A percentile compares a stretch with the other conserved stretches of the same genome.
phyloP scores from a whole-genome alignment of 495 filamentous ascomycete species.

The Letharia columbiana region DNA sequence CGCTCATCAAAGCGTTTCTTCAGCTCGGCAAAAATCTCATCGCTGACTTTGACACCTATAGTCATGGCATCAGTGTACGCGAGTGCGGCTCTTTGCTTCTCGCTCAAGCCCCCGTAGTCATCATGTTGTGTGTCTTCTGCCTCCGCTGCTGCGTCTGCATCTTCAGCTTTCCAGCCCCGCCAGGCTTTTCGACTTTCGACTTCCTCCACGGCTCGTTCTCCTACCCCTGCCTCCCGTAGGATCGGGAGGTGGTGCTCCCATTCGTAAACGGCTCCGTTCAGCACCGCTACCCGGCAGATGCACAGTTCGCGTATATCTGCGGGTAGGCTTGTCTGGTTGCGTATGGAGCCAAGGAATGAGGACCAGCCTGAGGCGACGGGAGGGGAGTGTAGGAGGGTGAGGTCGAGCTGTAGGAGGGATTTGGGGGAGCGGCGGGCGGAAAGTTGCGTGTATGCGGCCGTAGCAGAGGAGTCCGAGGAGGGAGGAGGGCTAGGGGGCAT shows the following conservation, averaged over 20 bases:
- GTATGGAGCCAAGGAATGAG: constrained; percentile 64
- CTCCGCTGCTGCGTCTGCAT: constrained; percentile 13
- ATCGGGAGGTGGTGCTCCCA: constrained; percentile 71
- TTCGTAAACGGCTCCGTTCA: constrained; percentile 69
- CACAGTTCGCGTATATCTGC: constrained; percentile 59
- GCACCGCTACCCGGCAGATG: constrained; percentile 65
- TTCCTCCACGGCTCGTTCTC: constrained; percentile 14
- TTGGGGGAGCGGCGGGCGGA: constrained; percentile 52
- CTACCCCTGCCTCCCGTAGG: constrained; percentile 31
- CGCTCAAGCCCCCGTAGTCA: constrained; percentile 43
- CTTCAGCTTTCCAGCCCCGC: background rate
- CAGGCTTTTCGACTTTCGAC: constrained; percentile 16
- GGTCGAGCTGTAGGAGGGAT: constrained; percentile 61
- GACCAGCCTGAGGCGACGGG: constrained; percentile 74
- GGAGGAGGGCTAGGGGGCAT: constrained; percentile 48
- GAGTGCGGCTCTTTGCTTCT: constrained; percentile 55
- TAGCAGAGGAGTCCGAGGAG: constrained; percentile 31
- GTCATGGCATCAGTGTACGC: constrained; percentile 73
- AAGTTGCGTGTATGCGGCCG: constrained; percentile 32
- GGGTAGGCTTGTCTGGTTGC: constrained; percentile 53
- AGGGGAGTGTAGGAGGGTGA: constrained; percentile 63
- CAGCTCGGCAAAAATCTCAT: constrained; percentile 54
- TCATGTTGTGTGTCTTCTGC: constrained; percentile 25
- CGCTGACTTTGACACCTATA: constrained; percentile 50
- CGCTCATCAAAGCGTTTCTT: constrained; percentile 51